Base-by-base conservation (phyloP, 495 filamentous ascomycete species). In the Tuber microsphaerosporum region DNA sequence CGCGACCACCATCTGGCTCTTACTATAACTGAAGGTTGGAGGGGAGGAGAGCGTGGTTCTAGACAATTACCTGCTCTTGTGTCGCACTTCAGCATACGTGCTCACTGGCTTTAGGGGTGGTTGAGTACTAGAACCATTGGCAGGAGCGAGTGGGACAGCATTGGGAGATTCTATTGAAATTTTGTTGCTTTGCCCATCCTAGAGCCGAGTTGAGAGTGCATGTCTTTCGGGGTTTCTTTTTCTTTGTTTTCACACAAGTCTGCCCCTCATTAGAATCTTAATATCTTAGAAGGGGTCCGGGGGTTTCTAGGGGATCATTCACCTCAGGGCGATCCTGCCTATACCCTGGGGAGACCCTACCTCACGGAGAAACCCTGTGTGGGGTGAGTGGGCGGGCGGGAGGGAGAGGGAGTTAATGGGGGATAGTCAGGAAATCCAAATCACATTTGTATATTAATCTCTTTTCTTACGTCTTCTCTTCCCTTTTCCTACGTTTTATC, bases 361-460 rank as follows among this genome's bases (percentile, higher is more conserved):
- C 31, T 65, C 26, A 31, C 56, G 56, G 56, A 65, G 26, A 17
- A 31, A 34, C 31, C 26, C 26, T 34, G 56, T 34, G 56, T 65
- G 56, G 56, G 56, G 26, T 34, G 6, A 31, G 56, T 65, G 56
- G 31, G 56, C 14, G 26, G 56, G 17, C 56, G 56, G 16, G 56
- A 65, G 26, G 56, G 56, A 34, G 26, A 31, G 56, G 56, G 56
- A 34, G 56, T 65, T 65, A 9, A 31, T 61, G 26, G 31, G 56
- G 26, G 56, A 14, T 68, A 69, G 31, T 71, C 41, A 73, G 76
- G 46, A 44, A 45, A 39, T n/a, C 65, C 72, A 73, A 73, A 42
- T 70, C 37, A 70, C 51, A 73, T 79, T 71, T 79, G 73, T 79
- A 75, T 79, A 79, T 78, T 78, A 77, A 51, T 73, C 75, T 78